phyloP scores from a whole-genome alignment of 2,329 filamentous ascomycete species.

The Colletotrichum navitas region DNA sequence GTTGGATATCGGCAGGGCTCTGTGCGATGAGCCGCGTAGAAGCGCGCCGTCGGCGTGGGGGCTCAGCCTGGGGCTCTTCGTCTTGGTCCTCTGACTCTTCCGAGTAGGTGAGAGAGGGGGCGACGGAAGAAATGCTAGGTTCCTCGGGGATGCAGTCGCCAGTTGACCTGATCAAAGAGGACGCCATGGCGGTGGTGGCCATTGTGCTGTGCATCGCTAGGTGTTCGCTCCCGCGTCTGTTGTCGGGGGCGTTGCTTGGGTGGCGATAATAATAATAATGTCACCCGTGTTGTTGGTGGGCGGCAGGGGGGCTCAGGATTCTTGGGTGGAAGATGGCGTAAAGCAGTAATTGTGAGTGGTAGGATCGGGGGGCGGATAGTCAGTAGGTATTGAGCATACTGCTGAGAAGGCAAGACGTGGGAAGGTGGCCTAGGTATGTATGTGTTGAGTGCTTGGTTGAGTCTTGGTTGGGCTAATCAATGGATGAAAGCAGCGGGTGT shows the following conservation, averaged over 20 bases:
- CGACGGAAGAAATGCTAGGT: conserved; percentile 62
- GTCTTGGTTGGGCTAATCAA: conserved; percentile 7
- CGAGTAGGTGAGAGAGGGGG: conserved; percentile 73
- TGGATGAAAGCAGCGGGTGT: conserved; percentile 26
- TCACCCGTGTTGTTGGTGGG: conserved; percentile 15
- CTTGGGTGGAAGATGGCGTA: conserved; percentile 31
- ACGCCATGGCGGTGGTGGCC: conserved; percentile 52
- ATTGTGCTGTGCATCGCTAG: conserved; percentile 46
- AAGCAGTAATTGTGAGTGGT: conserved; percentile 21
- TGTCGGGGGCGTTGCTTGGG: conserved; percentile 10
- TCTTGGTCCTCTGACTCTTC: conserved; percentile 72
- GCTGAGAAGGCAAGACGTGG: not conserved
- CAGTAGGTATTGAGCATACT: conserved; percentile 35
- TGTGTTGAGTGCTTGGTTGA: not conserved
- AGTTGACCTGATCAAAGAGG: conserved; percentile 56
- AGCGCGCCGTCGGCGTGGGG: conserved; percentile 70
- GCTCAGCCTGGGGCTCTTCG: conserved; percentile 57
- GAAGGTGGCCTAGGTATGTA: conserved; percentile 3
- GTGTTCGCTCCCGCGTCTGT: conserved; percentile 8
- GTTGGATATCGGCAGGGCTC: conserved; percentile 71
- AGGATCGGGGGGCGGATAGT: conserved; percentile 37
- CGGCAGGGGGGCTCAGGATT: conserved; percentile 14
- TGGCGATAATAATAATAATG: conserved; percentile 22
- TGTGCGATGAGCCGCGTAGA: conserved; percentile 77
- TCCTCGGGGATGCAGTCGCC: conserved; percentile 60